These are phyloP conservation scores for Penicillium brasilianum DNA, from an alignment of 2,329 filamentous ascomycete species.

Conservation along the genomic window DNA sequence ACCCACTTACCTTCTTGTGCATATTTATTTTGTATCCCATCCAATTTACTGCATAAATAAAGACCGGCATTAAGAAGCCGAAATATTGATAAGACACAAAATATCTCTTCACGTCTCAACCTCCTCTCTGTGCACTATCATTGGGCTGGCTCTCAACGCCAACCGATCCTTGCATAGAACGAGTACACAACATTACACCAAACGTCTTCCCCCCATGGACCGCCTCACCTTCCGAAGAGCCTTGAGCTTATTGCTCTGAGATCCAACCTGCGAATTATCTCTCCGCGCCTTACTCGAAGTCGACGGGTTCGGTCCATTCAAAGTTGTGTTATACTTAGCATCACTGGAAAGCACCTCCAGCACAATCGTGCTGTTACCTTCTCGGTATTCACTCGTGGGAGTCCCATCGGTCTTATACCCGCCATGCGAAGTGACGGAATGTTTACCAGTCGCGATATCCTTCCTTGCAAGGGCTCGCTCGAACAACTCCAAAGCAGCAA, in stretches of 20 bases:
- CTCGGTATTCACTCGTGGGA: conserved; percentile 24
- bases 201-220: conserved; percentile 4
- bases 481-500: conserved; percentile 56
- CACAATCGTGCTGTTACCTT: conserved; percentile 47
- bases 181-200: not conserved
- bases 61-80: not conserved
- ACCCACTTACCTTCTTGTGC: conserved; percentile 2
- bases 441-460: conserved; percentile 57
- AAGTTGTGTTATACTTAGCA: conserved; percentile 56
- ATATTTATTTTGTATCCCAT: not conserved
- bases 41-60: not conserved
- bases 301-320: conserved; percentile 48
- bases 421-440: conserved; percentile 10
- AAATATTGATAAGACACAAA: not conserved
- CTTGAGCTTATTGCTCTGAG: not conserved
- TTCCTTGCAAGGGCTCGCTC: conserved; percentile 54
- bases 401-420: conserved; percentile 20
- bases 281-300: not conserved
- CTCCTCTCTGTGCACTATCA: not conserved
- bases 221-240: conserved; percentile 4
- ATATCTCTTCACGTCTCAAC: not conserved
- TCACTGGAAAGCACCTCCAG: conserved; percentile 47
- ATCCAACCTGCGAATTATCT: not conserved
- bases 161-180: not conserved
- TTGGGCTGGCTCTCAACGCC: not conserved